Conservation (phyloP, 1,284 basidiomycete genomes). For the Athelia psychrophila region DNA sequence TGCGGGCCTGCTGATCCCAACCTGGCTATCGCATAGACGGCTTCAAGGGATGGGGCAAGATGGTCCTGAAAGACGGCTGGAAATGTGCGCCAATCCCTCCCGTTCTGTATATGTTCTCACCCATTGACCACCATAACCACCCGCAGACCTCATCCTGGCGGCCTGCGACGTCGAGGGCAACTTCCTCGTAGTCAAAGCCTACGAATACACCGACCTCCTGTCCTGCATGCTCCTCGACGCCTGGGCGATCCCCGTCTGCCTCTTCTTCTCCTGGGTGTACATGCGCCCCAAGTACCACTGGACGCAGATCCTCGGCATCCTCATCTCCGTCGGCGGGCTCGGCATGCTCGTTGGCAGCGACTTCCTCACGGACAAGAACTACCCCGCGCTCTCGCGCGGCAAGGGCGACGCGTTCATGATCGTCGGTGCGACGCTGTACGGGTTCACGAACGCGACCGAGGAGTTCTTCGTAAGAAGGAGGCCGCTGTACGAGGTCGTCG, state of each 20-base stretch:
- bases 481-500: constrained; percentile 83
- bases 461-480: constrained; percentile 80
- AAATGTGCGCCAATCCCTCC: constrained; percentile 56
- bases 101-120: not conserved
- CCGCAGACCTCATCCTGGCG: constrained; percentile 70
- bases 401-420: constrained; percentile 89
- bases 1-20: constrained; percentile 1
- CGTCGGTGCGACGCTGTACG: constrained; percentile 80
- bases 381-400: constrained; percentile 57
- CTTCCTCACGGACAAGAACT: constrained; percentile 68
- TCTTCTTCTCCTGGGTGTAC: constrained; percentile 80
- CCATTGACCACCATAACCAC: not conserved
- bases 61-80: constrained; percentile 77
- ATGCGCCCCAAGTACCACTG: constrained; percentile 79
- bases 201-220: constrained; percentile 81
- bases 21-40: constrained; percentile 50
- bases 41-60: constrained; percentile 71
- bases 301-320: constrained; percentile 74
- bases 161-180: constrained; percentile 84
- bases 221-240: constrained; percentile 88
- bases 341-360: constrained; percentile 77
- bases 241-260: constrained; percentile 83
- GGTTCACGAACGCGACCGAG: constrained; percentile 84
- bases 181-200: constrained; percentile 81
- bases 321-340: constrained; percentile 73